Base-by-base conservation (phyloP, 1,284 basidiomycete species). In the Paramarasmius palmivorus region DNA sequence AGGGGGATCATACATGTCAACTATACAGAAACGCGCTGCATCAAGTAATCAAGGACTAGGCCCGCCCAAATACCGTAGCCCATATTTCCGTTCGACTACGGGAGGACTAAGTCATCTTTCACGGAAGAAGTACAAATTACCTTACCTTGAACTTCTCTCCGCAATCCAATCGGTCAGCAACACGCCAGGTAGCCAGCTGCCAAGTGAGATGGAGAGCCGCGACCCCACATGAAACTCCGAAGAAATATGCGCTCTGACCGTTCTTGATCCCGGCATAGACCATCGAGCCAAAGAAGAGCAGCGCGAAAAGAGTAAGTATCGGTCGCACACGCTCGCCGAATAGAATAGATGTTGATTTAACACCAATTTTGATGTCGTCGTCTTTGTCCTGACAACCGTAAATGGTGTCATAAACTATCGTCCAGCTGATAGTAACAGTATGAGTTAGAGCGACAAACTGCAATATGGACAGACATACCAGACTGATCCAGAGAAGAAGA, bases 301-400 rank as follows among this genome's bases (percentile, higher is more conserved):
- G 54, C 0, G 77, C 75, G 58, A 84, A 82, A 4, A 65, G 52
- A 3, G 70, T 60, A 0, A 84, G 65, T 55, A 82, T 72, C 2
- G 69, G 68, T 19, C 72, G 71, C 4, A 79, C 70, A 22, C 67
- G 58, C 2, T 65, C 57, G 3, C 76, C 74, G 59, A 86, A 83
- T 15, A 84, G 67, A 19, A 85, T 61, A 0, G 82, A 81, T 9
- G 82, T 83, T 3, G 81, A 84, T 60, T 80, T 79, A 54, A 85
- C 76, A 10, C 82, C 81, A 2, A 75, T 79, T 41, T 71, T 65
- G 3, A 76, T 61, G 60, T 85, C 83, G 63, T 84, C 83, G 2
- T 65, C 64, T 58, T 75, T 76, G 61, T 85, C 77, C 61, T 81
- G 81, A 29, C 80, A 79, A 1, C 78, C 83, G 59, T 84, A 85